Evolutionary conservation across 176 grass and related monocot genomes (phyloP).

Genomic region (Paspalum notatum): DNA sequence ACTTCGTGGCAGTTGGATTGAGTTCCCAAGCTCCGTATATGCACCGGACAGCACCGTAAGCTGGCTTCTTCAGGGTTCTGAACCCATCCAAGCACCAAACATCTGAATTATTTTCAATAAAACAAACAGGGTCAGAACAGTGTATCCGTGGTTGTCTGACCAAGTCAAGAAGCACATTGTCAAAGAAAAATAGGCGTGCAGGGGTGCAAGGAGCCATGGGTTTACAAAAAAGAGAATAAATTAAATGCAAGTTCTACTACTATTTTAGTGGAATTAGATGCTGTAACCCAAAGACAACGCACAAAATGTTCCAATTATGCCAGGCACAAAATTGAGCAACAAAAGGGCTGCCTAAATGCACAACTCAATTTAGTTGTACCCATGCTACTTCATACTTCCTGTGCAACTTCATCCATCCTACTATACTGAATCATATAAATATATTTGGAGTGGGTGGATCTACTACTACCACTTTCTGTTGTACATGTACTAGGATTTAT

Average conservation of each 20-base stretch:
- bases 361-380: background rate
- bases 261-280: background rate
- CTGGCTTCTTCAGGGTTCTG: background rate
- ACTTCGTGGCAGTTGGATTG: background rate
- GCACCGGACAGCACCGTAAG: background rate
- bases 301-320: background rate
- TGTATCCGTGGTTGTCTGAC: background rate
- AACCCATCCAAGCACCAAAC: background rate
- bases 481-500: background rate
- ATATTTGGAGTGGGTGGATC: constrained; percentile 46
- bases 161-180: background rate
- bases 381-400: constrained; percentile 5
- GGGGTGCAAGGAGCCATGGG: background rate
- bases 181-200: background rate
- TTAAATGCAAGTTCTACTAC: background rate
- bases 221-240: background rate
- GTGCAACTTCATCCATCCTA: background rate
- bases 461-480: constrained; percentile 8
- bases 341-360: background rate
- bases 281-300: background rate
- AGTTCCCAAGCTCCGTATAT: background rate
- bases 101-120: background rate
- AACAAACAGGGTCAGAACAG: background rate
- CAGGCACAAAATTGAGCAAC: background rate
- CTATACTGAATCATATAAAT: constrained; percentile 9